Evolutionary conservation across 345 rosid species (phyloP).

Genomic region (Euphorbia tirucalli): DNA sequence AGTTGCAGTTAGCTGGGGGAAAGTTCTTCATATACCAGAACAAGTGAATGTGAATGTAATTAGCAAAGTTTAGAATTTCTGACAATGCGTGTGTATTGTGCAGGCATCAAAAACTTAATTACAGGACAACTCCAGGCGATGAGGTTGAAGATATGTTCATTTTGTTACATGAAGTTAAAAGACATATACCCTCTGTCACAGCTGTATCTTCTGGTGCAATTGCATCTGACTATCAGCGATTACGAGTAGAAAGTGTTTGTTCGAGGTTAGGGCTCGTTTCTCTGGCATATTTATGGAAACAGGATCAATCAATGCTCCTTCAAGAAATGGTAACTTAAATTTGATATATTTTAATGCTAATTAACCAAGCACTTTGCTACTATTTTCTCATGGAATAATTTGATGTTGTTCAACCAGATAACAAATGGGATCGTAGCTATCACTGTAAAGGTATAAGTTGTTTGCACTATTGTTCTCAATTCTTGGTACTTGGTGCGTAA

Average conservation of each 20-base stretch:
- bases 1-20: neutral
- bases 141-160: constrained; percentile 94
- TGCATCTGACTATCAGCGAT: constrained; percentile 93
- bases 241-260: constrained; percentile 93
- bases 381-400: constrained; percentile 18
- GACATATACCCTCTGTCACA: constrained; percentile 68
- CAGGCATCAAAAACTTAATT: constrained; percentile 74
- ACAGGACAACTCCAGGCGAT: constrained; percentile 69
- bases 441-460: constrained; percentile 62
- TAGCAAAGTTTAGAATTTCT: neutral
- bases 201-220: constrained; percentile 97
- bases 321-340: constrained; percentile 76
- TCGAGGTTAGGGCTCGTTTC: constrained; percentile 99
- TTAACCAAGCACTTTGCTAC: constrained; percentile 4
- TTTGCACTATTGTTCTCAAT: neutral
- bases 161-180: constrained; percentile 73
- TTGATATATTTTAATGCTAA: constrained; percentile 14
- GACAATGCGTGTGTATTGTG: constrained; percentile 11
- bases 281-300: constrained; percentile 95
- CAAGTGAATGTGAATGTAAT: neutral
- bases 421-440: constrained; percentile 65
- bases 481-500: neutral
- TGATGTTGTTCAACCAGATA: constrained; percentile 49
- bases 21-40: neutral
- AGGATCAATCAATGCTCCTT: constrained; percentile 92